These are phyloP conservation scores for Chamaecyparis obtusa DNA, from an alignment of 75 land plant species.

Conservation along the genomic window DNA sequence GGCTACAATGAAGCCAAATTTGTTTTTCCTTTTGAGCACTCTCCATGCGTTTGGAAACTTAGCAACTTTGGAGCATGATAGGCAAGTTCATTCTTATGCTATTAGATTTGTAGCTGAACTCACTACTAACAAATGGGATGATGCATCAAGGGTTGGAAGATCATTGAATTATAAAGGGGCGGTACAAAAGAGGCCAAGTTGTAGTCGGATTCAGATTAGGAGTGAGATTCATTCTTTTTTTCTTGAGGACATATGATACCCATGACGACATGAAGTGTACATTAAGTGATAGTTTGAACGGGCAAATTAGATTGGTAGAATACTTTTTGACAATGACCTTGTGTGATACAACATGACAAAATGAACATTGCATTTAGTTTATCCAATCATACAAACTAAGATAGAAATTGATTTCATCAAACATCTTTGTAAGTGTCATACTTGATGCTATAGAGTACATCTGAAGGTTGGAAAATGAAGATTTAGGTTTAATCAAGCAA, in stretches of 20 bases:
- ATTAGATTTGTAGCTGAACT: neutral
- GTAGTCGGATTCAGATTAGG: constrained; percentile 5
- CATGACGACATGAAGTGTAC: neutral
- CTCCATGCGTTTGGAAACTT: constrained; percentile 17
- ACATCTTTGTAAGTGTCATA: neutral
- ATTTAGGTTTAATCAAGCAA: too few relatives aligned
- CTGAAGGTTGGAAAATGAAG: too few relatives aligned
- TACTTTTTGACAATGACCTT: neutral
- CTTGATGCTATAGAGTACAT: neutral
- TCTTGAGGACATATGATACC: neutral
- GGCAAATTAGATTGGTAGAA: neutral
- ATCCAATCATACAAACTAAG: neutral
- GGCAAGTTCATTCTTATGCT: neutral
- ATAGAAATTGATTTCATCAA: neutral
- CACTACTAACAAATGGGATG: neutral
- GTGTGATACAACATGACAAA: neutral
- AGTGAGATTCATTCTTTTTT: neutral
- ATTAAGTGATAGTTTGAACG: too few relatives aligned
- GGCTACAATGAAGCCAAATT: constrained; percentile 9
- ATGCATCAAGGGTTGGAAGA: neutral
- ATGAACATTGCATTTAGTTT: neutral
- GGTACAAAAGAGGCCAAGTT: constrained; percentile 4
- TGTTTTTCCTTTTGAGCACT: constrained; percentile 15
- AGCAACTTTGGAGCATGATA: neutral
- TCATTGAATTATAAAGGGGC: neutral